Evolutionary conservation across 2,329 filamentous ascomycete genomes (phyloP).

Genomic region (Pseudogymnoascus sp.): DNA sequence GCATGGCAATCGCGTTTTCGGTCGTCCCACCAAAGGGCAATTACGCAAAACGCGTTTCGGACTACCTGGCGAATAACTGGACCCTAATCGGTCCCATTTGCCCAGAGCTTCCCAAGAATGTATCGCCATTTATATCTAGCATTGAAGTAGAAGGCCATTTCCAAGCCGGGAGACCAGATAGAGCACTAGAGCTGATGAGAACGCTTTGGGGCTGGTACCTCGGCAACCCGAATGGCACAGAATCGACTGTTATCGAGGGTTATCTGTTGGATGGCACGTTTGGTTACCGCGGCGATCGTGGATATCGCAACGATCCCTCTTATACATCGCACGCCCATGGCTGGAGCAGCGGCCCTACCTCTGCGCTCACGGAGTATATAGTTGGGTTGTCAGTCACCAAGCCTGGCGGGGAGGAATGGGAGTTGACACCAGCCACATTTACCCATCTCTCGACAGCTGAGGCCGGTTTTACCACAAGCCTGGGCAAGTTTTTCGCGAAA

Average conservation of each 20-base stretch:
- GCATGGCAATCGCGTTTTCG: conserved; percentile 39
- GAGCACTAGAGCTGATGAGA: conserved; percentile 51
- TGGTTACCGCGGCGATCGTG: conserved; percentile 47
- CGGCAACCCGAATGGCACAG: conserved; percentile 50
- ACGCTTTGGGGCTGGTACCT: conserved; percentile 56
- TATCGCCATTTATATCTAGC: conserved; percentile 52
- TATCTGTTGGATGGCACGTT: conserved; percentile 51
- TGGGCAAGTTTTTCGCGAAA: conserved; percentile 35
- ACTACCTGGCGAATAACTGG: conserved; percentile 46
- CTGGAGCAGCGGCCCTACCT: conserved; percentile 44
- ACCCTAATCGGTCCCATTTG: conserved; percentile 47
- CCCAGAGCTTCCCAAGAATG: conserved; percentile 51
- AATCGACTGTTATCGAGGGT: conserved; percentile 54
- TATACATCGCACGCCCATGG: conserved; percentile 47
- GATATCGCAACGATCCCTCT: conserved; percentile 44
- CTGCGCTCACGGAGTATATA: conserved; percentile 39
- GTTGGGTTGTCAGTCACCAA: conserved; percentile 37
- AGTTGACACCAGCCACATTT: conserved; percentile 34
- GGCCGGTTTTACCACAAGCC: conserved; percentile 36
- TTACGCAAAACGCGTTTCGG: conserved; percentile 36
- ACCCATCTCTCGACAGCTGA: conserved; percentile 36
- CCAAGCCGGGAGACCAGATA: conserved; percentile 38
- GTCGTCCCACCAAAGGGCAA: conserved; percentile 17
- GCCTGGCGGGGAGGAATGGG: conserved; percentile 34
- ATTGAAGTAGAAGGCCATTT: conserved; percentile 56